Percentiles rank a stretch among this genome's conserved stretches.
Evolutionary conservation across 2,329 filamentous ascomycete genomes (phyloP).

Genomic region (Intubia oerlemansii): DNA sequence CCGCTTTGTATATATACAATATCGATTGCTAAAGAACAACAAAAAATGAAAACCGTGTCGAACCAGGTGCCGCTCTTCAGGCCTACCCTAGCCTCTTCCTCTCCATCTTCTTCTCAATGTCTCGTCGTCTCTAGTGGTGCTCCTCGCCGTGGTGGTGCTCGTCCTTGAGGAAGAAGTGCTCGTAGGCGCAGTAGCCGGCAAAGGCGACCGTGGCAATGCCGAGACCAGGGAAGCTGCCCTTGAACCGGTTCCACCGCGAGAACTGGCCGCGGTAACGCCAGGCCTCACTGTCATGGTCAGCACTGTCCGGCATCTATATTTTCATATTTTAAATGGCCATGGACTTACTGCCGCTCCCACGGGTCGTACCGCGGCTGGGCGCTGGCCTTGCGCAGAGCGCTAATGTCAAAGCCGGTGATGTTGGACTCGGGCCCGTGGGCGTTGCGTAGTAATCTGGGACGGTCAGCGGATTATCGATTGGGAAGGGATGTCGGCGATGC

Average conservation of each 20-base stretch:
- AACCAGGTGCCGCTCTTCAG: no score
- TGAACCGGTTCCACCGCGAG: conserved; percentile 76
- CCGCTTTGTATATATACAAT: no score
- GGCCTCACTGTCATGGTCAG: conserved; percentile 46
- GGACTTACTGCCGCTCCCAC: conserved; percentile 40
- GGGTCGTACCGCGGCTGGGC: conserved; percentile 41
- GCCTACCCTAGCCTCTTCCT: no score
- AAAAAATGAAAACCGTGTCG: no score
- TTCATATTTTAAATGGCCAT: neutral
- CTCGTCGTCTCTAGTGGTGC: conserved; percentile 26
- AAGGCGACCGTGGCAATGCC: conserved; percentile 88
- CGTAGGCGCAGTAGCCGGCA: conserved; percentile 70
- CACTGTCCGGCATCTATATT: neutral
- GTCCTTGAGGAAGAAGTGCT: conserved; percentile 64
- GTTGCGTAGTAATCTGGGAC: conserved; percentile 26
- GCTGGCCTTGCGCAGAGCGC: conserved; percentile 54
- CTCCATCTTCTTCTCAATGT: neutral
- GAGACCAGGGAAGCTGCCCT: conserved; percentile 66
- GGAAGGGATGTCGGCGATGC: neutral
- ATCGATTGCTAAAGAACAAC: no score
- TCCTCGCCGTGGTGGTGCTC: conserved; percentile 30
- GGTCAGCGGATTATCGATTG: neutral
- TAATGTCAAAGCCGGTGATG: conserved; percentile 83
- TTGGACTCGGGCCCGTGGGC: conserved; percentile 37
- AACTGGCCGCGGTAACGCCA: conserved; percentile 90